Base-by-base conservation (phyloP, 2,329 filamentous ascomycete genomes). In the Elsinoe ampelina region DNA sequence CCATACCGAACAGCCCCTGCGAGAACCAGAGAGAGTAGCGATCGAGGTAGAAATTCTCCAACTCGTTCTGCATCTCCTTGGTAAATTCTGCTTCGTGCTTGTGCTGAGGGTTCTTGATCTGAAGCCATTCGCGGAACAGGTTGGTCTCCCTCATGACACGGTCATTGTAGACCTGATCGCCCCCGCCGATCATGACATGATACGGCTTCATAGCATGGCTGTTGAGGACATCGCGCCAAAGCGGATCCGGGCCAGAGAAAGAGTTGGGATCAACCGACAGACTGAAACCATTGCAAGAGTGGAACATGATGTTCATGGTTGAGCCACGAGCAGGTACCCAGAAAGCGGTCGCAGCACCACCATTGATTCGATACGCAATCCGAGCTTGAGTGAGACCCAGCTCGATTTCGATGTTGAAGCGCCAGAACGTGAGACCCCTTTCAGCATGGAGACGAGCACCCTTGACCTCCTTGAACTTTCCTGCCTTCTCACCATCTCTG, bases 231-330 rank as follows among this genome's bases (percentile, higher is more conserved):
- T 98, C 93, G 57, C 92, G 85, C 93, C 95, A 98, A 72, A 98
- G 79, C 1, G 93, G 93, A 71, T 98, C 93, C 0, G 95, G 93
- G 0, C 93, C 93, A 66, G 86, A 93, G 68, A 96, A 86, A 45
- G 84, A 79, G 67, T 95, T 80, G 0, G 89, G 75, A 60, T 95
- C 84, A 20, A 87, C 87, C 57, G 81, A 86, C 54, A 86, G 70
- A 64, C 89, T 92, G 75, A 98, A 98, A 1, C 95, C 93, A 69
- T 98, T 98, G 75, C 93, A 95, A 68, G 87, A 95, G 74, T 97
- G 82, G 73, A 96, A 98, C 90, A 97, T 95, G 68, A 96, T 88
- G 73, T 97, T 96, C 93, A 98, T 98, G 2, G 87, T 82, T 68
- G 95, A 80, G 13, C 83, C 86, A 51, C 79, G 81, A 32, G 86